phyloP scores from a whole-genome alignment of 768 basidiomycete species.

The Amanita fuliginea region DNA sequence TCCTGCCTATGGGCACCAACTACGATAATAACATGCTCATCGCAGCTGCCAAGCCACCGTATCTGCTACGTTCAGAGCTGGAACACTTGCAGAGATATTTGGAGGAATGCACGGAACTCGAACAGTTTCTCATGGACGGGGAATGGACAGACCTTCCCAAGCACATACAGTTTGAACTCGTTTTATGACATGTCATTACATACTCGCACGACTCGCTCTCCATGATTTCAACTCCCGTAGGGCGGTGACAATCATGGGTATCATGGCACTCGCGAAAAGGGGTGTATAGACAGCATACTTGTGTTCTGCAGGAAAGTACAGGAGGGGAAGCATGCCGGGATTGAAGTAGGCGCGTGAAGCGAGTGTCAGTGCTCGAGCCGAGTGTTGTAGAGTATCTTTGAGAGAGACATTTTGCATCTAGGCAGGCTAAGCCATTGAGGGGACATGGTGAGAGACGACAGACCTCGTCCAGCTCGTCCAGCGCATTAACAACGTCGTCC shows the following conservation, averaged over 20 bases:
- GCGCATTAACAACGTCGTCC: slow-evolving; percentile 57
- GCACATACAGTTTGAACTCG: neutral
- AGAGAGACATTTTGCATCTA: slow-evolving; percentile 34
- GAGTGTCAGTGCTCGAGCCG: slow-evolving; percentile 48
- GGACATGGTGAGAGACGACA: slow-evolving; percentile 10
- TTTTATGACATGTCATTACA: neutral
- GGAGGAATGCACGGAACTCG: neutral
- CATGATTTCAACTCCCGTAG: slow-evolving; percentile 64
- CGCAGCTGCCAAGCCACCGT: neutral
- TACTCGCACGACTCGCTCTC: slow-evolving; percentile 20
- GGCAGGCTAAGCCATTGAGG: neutral
- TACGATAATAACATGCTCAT: neutral
- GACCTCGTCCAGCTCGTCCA: slow-evolving; percentile 69
- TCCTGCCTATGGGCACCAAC: neutral
- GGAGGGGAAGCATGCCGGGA: slow-evolving; percentile 88
- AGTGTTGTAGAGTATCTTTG: slow-evolving; percentile 39
- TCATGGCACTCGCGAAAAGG: slow-evolving; percentile 81
- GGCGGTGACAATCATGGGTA: slow-evolving; percentile 70
- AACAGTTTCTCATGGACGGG: neutral
- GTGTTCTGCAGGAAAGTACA: slow-evolving; percentile 98
- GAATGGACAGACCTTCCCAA: neutral
- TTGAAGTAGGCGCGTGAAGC: slow-evolving; percentile 91
- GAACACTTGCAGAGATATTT: neutral
- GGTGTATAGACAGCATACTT: slow-evolving; percentile 96
- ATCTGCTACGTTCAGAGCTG: neutral